phyloP scores from a whole-genome alignment of 208 protist genomes.

The Trypanosoma scelopori region DNA sequence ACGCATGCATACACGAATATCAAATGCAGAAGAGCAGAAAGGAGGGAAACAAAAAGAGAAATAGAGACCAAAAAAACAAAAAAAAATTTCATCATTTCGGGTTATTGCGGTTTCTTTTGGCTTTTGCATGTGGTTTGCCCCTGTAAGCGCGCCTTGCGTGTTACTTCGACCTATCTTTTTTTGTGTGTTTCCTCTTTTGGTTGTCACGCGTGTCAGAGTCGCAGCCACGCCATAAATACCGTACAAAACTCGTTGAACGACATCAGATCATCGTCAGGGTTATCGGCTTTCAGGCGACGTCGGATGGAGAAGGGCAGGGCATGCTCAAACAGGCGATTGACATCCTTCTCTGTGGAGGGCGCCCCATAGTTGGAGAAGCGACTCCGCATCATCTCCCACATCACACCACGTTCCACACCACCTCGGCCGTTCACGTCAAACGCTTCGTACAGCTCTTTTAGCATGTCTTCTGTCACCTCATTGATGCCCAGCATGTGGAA shows the following conservation, averaged over 20 bases:
- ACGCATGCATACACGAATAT: no score
- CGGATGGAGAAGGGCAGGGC: slow-evolving; percentile 17
- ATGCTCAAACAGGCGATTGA: slow-evolving; percentile 29
- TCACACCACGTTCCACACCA: slow-evolving; percentile 24
- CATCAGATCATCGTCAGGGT: slow-evolving; percentile 15
- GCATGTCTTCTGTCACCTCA: slow-evolving; percentile 25
- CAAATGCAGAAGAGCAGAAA: no score
- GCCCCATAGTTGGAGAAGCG: slow-evolving; percentile 31
- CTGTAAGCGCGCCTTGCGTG: no score
- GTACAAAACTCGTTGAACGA: slow-evolving; percentile 35
- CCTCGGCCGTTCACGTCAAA: slow-evolving; percentile 27
- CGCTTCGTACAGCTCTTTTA: slow-evolving; percentile 27
- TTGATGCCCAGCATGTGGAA: slow-evolving; percentile 31
- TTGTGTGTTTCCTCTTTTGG: neutral
- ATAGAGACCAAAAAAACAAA: no score
- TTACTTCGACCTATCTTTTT: neutral
- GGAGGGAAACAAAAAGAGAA: no score
- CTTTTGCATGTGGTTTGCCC: no score
- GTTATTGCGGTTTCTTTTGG: no score
- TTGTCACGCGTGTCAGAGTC: neutral
- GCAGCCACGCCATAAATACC: slow-evolving; percentile 29
- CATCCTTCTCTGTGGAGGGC: slow-evolving; percentile 20
- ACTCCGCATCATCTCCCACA: slow-evolving; percentile 28
- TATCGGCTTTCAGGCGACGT: neutral
- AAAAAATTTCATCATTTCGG: no score